Evolutionary conservation across 202 grass and related monocot genomes (phyloP), one percentile per base, ranked within the genome.

Genomic region (Carex sylvatica): DNA sequence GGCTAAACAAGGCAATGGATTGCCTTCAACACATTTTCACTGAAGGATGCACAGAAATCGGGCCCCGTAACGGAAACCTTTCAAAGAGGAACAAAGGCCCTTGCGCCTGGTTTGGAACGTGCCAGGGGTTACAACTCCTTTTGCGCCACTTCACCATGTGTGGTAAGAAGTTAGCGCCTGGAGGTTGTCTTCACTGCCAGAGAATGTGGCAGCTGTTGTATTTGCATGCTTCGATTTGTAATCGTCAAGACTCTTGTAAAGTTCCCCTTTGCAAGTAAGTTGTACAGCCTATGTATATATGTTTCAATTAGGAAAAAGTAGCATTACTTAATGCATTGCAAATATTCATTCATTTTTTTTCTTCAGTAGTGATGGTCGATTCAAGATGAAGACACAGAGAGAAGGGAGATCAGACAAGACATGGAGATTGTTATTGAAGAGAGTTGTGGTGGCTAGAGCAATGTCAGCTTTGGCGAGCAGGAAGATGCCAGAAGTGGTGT

Each of bases 391-490:
- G 74, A 87, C 70, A 69, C 38, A 85, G 70, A 22, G 61, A 36
- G 85, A 89, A 67, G 89, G 53, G 28, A 85, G 90, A 72, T 75
- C 74, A 54, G 90, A 91, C 74, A 87, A 35, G 70, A 93, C 91
- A 46, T 98, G 92, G 95, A 84, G 77, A 76, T 91, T 91, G 11
- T 82, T 98, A 3, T 92, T 89, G 61, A 87, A 91, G 72, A 98
- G 94, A 88, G 92, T 98, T 80, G 49, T 38, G 5, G 85, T 65
- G 14, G 86, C 84, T 13, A 88, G 88, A 77, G 85, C 33, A 11
- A 88, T 91, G 87, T 82, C 89, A 31, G 31, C 82, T 36, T 46
- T 95, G 84, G 91, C 83, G 20, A 38, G 10, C 19, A 52, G 69
- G 84, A 70, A 56, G 79, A 80, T 85, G 33, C 84, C 90, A n/a